Conservation (phyloP, 768 basidiomycete species). For the Pleurotus citrinopileatus region DNA sequence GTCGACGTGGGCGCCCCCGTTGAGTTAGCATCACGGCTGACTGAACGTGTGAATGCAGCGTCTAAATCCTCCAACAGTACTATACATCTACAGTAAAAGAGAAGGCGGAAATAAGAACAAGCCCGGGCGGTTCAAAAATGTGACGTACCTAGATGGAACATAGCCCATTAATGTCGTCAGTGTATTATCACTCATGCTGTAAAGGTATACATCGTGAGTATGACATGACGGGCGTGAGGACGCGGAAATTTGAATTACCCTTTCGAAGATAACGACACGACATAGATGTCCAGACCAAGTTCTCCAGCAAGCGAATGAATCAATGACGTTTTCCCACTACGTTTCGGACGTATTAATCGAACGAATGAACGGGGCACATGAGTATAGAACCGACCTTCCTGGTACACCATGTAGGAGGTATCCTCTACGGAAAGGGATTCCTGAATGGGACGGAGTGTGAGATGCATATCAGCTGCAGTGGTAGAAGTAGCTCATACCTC, state of each 20-base stretch:
- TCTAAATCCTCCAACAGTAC: constrained; percentile 93
- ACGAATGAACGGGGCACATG: background rate
- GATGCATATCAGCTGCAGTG: constrained; percentile 12
- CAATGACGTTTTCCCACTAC: constrained; percentile 81
- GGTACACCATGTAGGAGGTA: constrained; percentile 85
- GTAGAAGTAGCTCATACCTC: constrained; percentile 51
- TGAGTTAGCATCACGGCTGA: constrained; percentile 77
- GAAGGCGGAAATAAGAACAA: constrained; percentile 5
- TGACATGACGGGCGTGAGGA: constrained; percentile 13
- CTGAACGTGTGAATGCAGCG: constrained; percentile 85
- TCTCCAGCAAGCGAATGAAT: constrained; percentile 86
- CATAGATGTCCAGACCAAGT: constrained; percentile 86
- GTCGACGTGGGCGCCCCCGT: constrained; percentile 62
- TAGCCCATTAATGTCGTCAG: constrained; percentile 84
- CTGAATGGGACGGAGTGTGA: constrained; percentile 32
- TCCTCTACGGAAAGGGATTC: constrained; percentile 85
- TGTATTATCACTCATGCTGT: constrained; percentile 88
- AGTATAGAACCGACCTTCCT: constrained; percentile 55
- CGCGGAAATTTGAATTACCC: constrained; percentile 49
- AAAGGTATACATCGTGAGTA: constrained; percentile 9
- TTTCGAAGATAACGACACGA: constrained; percentile 84
- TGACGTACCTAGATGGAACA: constrained; percentile 72
- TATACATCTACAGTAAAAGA: constrained; percentile 65
- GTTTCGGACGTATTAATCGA: constrained; percentile 16
- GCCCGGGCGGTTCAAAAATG: background rate